Conservation (phyloP, 2,329 filamentous ascomycete species). For the Sclerotinia glacialis region DNA sequence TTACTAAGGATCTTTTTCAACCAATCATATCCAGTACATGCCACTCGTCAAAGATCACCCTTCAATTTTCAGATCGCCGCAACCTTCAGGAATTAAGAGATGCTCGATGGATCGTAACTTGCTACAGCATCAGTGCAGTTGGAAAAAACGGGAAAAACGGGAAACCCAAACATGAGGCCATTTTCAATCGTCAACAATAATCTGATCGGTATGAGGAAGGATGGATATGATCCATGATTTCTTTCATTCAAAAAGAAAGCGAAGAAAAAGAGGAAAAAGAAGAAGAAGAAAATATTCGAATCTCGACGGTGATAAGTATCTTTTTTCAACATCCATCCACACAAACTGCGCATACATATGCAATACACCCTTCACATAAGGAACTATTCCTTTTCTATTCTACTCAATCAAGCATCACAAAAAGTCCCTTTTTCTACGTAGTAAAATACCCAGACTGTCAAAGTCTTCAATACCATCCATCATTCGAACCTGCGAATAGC, state of each 20-base stretch:
- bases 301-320: neutral
- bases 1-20: too few species aligned
- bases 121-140: neutral
- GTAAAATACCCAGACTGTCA: neutral
- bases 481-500: neutral
- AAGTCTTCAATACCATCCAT: neutral
- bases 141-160: too few species aligned
- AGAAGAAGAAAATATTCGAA: neutral
- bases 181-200: neutral
- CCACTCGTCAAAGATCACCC: neutral
- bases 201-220: neutral
- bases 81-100: neutral
- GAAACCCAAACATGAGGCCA: neutral
- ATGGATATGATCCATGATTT: neutral
- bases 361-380: neutral
- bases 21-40: neutral
- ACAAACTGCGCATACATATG: neutral
- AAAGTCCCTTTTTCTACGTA: neutral
- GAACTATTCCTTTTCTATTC: neutral
- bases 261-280: neutral
- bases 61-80: constrained; percentile 17
- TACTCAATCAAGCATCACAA: neutral
- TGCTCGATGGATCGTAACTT: neutral
- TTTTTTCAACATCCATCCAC: neutral
- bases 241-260: neutral